Evolutionary conservation across 2,329 filamentous ascomycete genomes (phyloP), one percentile per base, ranked within the genome.

Genomic region (Neobulgaria alba): DNA sequence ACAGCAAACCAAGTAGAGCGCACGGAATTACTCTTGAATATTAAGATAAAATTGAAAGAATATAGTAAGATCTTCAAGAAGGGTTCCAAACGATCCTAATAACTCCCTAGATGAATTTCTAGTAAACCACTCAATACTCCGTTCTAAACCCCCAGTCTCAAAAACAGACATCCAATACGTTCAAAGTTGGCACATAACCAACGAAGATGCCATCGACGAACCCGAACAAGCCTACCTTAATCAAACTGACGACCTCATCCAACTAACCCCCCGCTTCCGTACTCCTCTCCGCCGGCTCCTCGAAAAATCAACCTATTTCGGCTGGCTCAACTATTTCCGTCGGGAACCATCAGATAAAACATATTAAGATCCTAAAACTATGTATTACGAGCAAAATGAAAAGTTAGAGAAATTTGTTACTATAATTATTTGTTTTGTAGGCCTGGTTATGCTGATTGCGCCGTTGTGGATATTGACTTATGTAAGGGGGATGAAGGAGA

Each of bases 91-190:
- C n/a, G n/a, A n/a, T n/a, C n/a, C n/a, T n/a, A n/a, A n/a, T n/a
- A n/a, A n/a, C n/a, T n/a, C n/a, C n/a, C n/a, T 29, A 36, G 33
- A 36, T 20, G 33, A 36, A 20, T 36, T 36, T 14, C 5, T 36
- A 14, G 33, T 9, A 5, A 21, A 18, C 15, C 16, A 36, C 18
- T 18, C 18, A 10, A 16, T 12, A 5, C 5, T 36, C 14, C 17
- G 33, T 18, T 18, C 33, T 8, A 14, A 18, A 18, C 33, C 33
- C 15, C 33, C 14, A 5, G 33, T 21, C 5, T 14, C 14, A 10
- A 10, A 14, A 18, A 18, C 17, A 10, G 33, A 36, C 10, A 36
- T 36, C 16, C 18, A 21, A 18, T 10, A 36, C 33, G 18, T 36
- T 18, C 17, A 36, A 19, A 36, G 20, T 14, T 36, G 33, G 33